These are phyloP conservation scores for Chimonanthus praecox DNA, from an alignment of 164 flowering plant species.

Conservation along the genomic window DNA sequence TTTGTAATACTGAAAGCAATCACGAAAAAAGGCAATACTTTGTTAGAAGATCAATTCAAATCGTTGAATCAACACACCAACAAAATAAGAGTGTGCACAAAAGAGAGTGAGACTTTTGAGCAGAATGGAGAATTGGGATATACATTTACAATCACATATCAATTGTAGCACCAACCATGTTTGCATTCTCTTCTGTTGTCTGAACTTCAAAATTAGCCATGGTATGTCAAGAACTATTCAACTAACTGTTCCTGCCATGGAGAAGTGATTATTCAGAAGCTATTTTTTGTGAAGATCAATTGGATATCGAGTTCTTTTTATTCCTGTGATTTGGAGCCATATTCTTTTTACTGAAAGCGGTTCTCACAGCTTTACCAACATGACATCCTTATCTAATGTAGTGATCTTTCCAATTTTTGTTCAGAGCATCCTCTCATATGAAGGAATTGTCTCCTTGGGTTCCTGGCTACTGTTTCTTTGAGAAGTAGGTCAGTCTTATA, in stretches of 20 bases:
- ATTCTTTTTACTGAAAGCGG: neutral
- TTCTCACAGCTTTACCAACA: neutral
- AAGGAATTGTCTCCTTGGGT: too few species aligned
- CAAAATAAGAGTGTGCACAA: too few species aligned
- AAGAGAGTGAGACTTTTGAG: too few species aligned
- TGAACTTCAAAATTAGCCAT: neutral
- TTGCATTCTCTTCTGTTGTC: neutral
- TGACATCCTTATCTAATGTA: neutral
- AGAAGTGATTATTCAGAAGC: neutral
- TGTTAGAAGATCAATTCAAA: too few species aligned
- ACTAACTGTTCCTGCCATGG: neutral
- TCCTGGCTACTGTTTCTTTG: neutral
- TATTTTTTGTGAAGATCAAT: neutral
- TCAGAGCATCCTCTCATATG: too few species aligned
- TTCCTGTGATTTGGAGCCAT: neutral
- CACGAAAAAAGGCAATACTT: too few species aligned
- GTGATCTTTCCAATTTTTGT: neutral
- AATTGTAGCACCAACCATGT: neutral
- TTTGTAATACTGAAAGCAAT: too few species aligned
- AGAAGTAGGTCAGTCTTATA: conserved; percentile 10
- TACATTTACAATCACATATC: neutral
- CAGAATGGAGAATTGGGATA: neutral
- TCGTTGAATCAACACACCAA: too few species aligned
- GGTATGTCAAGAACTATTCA: neutral
- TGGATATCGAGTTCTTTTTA: neutral